Evolutionary conservation across 345 rosid genomes (phyloP).

Genomic region (Citrus trifoliata): DNA sequence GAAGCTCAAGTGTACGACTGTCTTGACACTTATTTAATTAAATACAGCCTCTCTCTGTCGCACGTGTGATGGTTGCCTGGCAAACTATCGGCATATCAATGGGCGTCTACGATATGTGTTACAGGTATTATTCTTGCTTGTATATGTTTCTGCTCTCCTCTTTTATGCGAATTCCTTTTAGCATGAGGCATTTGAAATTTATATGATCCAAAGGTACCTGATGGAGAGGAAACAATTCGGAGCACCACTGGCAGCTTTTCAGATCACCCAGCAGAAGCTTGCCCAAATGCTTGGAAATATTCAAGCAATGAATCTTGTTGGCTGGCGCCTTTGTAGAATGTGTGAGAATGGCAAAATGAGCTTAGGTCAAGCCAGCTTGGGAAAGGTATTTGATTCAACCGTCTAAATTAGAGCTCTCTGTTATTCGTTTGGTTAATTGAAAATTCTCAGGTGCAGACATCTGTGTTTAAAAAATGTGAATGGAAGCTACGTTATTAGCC

Average conservation of each 20-base stretch:
- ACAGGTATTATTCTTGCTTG: constrained; percentile 43
- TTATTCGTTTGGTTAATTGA: not conserved
- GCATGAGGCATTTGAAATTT: constrained; percentile 11
- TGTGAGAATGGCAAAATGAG: constrained; percentile 87
- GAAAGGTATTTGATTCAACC: constrained; percentile 54
- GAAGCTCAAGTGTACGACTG: too few relatives aligned
- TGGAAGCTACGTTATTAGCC: too few relatives aligned
- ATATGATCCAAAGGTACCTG: constrained; percentile 51
- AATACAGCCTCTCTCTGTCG: constrained; percentile 73
- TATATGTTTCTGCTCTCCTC: not conserved
- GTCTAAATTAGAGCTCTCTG: not conserved
- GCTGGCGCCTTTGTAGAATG: constrained; percentile 94
- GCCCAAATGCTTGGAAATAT: constrained; percentile 81
- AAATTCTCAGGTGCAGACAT: not conserved
- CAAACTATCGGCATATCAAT: constrained; percentile 88
- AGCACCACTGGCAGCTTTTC: constrained; percentile 95
- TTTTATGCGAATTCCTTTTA: not conserved
- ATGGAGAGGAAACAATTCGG: constrained; percentile 96
- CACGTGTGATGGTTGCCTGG: constrained; percentile 97
- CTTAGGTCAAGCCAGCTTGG: constrained; percentile 93
- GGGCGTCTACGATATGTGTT: constrained; percentile 94
- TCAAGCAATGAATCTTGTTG: constrained; percentile 89
- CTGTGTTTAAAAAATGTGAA: too few relatives aligned
- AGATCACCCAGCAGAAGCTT: constrained; percentile 88
- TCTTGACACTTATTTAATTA: not conserved